Percentiles rank a stretch among this genome's conserved stretches.
Conservation (phyloP, 257 asterid species). For the Primulina tabacum region DNA sequence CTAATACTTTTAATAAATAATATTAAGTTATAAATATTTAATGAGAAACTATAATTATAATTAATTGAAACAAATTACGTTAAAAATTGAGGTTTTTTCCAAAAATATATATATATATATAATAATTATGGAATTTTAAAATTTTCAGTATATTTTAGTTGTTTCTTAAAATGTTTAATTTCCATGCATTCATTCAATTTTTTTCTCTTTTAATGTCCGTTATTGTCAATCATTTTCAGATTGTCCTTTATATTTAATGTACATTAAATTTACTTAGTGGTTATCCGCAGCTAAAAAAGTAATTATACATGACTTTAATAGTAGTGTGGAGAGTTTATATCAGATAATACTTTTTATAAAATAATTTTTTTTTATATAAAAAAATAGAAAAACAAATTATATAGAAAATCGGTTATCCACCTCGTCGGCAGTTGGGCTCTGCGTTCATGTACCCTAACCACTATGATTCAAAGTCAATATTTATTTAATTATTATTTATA, state of each 20-base stretch:
- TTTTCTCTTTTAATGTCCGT: too few species aligned
- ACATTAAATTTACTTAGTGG: not conserved
- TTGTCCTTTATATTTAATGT: not conserved
- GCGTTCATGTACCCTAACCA: not conserved
- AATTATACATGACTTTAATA: not conserved
- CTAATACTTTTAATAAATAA: too few species aligned
- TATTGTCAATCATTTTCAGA: not conserved
- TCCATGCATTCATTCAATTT: not conserved
- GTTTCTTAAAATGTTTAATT: not conserved
- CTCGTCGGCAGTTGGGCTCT: not conserved
- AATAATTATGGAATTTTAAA: too few species aligned
- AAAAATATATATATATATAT: too few species aligned
- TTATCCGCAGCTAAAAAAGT: not conserved
- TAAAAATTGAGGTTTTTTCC: too few species aligned
- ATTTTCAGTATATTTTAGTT: too few species aligned
- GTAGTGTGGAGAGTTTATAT: not conserved
- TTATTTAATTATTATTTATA: conserved; percentile 12
- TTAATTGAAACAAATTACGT: too few species aligned
- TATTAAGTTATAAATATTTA: too few species aligned
- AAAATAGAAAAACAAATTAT: too few species aligned
- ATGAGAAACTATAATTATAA: too few species aligned
- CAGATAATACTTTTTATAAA: not conserved
- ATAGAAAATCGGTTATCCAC: not conserved
- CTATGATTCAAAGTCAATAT: not conserved
- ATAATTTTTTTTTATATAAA: too few species aligned